Evolutionary conservation across 371 early-diverging fungal species (phyloP), one percentile per base, ranked within the genome.

Genomic region (Lichtheimia ramosa): DNA sequence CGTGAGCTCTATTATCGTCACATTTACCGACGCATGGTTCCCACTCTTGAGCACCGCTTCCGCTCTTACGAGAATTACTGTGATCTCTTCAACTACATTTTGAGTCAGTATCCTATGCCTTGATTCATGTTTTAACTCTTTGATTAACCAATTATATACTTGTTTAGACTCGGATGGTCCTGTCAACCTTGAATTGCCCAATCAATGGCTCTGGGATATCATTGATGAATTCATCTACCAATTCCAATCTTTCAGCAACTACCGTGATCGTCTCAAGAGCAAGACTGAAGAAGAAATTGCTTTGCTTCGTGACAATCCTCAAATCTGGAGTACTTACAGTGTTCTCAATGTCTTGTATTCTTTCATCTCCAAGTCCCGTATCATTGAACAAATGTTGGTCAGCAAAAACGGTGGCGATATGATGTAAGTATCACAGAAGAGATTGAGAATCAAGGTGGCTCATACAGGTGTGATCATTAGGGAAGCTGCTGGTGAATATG

Each of bases 121-220:
- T 8, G 23, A 49, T 52, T 41, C 21, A 16, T 8, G 51, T 42
- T 63, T n/a, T 48, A 51, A 18, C 49, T 48, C 51, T 43, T 62
- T 18, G 54, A 46, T 13, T 15, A 49, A 49, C 58, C 6, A 1
- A 27, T 1, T 13, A 25, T 24, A n/a, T 21, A 6, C 43, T 42
- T 46, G 34, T 41, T 25, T 65, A 87, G 89, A 92, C 74, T 89
- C 91, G 34, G 90, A 92, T 34, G 88, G 86, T 6, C 93, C 92
- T 28, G 87, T 92, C 39, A 83, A 85, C 46, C 80, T 94, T 51
- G 97, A 97, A 79, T 87, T 97, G 63, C 97, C 97, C 28, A 95
- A 93, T 81, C 95, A 95, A 81, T 97, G 97, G 97, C 83, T 97
- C 52, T 97, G 96, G 96, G 97, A 97, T 78, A 96, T 97, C 68